phyloP scores from a whole-genome alignment of 768 basidiomycete species.

The Termitomyces heimii region DNA sequence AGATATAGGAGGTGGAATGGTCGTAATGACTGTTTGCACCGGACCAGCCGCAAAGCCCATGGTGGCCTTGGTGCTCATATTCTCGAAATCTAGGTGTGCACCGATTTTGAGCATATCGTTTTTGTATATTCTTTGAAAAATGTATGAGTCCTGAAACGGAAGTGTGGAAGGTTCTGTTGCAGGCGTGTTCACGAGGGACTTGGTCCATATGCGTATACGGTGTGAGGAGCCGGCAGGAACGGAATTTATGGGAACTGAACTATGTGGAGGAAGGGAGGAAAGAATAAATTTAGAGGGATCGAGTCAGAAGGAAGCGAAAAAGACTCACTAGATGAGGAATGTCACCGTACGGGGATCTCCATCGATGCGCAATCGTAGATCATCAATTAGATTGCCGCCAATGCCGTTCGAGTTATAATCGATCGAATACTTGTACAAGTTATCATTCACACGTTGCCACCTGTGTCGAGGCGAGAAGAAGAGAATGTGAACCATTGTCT shows the following conservation, averaged over 20 bases:
- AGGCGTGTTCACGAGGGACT: constrained; percentile 33
- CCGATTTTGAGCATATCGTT: constrained; percentile 59
- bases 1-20: neutral
- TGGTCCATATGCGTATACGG: constrained; percentile 60
- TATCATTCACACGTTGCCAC: constrained; percentile 40
- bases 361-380: constrained; percentile 45
- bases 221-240: constrained; percentile 53
- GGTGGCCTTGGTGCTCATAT: constrained; percentile 41
- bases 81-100: constrained; percentile 46
- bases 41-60: constrained; percentile 39
- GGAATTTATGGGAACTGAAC: constrained; percentile 50
- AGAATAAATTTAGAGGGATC: constrained; percentile 4
- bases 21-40: constrained; percentile 29
- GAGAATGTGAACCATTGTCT: neutral
- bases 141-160: constrained; percentile 41
- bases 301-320: neutral
- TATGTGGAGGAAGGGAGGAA: constrained; percentile 15
- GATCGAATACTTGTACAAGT: constrained; percentile 47
- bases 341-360: constrained; percentile 46
- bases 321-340: constrained; percentile 57
- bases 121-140: constrained; percentile 66
- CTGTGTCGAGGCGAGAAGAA: constrained; percentile 23
- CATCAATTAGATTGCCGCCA: constrained; percentile 47
- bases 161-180: constrained; percentile 24
- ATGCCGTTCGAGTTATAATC: constrained; percentile 65